Base-by-base conservation (phyloP, 2,329 filamentous ascomycete species). In the Stenocarpella maydis region DNA sequence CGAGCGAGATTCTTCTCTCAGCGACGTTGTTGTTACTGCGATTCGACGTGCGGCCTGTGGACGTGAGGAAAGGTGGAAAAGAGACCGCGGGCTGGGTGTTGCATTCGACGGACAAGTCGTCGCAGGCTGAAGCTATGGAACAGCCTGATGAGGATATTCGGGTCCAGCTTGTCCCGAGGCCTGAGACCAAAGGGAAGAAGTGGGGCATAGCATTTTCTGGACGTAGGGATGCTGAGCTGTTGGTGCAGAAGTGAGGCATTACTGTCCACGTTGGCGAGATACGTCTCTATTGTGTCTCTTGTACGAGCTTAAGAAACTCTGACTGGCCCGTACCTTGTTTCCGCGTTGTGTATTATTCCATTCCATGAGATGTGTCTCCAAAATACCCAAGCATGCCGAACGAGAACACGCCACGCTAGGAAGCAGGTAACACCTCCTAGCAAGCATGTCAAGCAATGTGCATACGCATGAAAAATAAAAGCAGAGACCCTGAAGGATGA, bases 1-100 rank as follows among this genome's bases (percentile, higher is more conserved):
- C 73, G 0, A 75, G 73, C 53, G 74, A 77, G 67, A 71, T 77
- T 5, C 58, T 75, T 5, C 71, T 73, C 6, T 69, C 76, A 26
- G 72, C 72, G 34, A 70, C 74, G 0, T 68, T 75, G 54, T 39
- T 77, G 12, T 70, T 76, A 2, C 65, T 73, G 8, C 72, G 55
- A 2, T 75, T 75, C 39, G 73, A 76, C 15, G 28, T 76, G 9
- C 70, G 70, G 41, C 49, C 72, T 37, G 34, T 37, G 43, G 9
- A 64, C 1, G 66, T 68, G 28, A 70, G 68, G 4, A 5, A 60
- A 67, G 47, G 5, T 5, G 34, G 10, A 7, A 37, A 9, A 2
- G 6, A 37, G 34, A 10, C 34, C 6, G 12, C 34, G 34, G 10
- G 34, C 34, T 45, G 49, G 65, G 69, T 72, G 10, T 41, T 31